Evolutionary conservation across 1,284 basidiomycete species (phyloP).

Genomic region (Ustilago xerochloae): DNA sequence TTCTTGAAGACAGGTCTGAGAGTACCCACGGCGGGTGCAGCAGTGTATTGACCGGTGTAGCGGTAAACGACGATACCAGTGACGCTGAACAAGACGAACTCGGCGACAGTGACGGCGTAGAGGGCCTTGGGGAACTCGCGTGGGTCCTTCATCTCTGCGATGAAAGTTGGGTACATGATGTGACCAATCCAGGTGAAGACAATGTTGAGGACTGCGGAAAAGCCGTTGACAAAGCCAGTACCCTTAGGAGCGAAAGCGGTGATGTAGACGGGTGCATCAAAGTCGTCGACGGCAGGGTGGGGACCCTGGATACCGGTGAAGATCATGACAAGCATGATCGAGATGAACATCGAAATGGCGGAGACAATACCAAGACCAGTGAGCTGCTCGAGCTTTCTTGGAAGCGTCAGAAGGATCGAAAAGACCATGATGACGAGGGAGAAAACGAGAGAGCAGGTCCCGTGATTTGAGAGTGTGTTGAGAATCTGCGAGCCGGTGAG

Average conservation of each 20-base stretch:
- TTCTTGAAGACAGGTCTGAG: constrained; percentile 56
- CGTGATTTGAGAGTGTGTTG: constrained; percentile 75
- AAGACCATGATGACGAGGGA: constrained; percentile 68
- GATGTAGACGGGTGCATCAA: constrained; percentile 47
- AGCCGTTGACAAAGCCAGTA: constrained; percentile 74
- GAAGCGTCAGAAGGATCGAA: constrained; percentile 55
- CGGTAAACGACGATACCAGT: constrained; percentile 75
- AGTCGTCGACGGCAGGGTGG: constrained; percentile 39
- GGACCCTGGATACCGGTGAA: constrained; percentile 54
- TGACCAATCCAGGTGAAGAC: constrained; percentile 76
- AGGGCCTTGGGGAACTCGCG: constrained; percentile 76
- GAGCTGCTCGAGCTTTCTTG: constrained; percentile 60
- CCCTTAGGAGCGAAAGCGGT: constrained; percentile 63
- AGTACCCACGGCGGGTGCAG: constrained; percentile 58
- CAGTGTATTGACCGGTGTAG: constrained; percentile 69
- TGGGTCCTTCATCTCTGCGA: constrained; percentile 74
- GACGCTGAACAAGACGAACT: constrained; percentile 73
- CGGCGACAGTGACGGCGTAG: constrained; percentile 71
- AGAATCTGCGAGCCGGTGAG: constrained; percentile 69
- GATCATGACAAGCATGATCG: constrained; percentile 56
- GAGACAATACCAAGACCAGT: constrained; percentile 58
- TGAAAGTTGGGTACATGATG: constrained; percentile 71
- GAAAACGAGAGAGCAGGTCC: constrained; percentile 74
- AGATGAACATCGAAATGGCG: constrained; percentile 60
- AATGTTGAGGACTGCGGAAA: constrained; percentile 70